Evolutionary conservation across 1,139 yeast genomes (phyloP), one percentile per base, ranked within the genome.

Genomic region (Yamadazyma friedrichii): DNA sequence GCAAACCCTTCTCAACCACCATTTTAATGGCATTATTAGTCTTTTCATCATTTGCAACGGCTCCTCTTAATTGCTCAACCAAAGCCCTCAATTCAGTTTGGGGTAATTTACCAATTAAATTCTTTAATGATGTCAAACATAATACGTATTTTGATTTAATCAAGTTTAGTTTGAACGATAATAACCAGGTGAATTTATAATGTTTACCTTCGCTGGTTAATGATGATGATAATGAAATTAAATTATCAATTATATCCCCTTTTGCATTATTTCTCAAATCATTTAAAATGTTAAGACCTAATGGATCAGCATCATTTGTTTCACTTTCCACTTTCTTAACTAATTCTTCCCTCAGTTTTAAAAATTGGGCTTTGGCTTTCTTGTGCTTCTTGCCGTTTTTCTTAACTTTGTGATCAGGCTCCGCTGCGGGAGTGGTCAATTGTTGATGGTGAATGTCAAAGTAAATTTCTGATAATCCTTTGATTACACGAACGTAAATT

Each of bases 401-500:
- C 48, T 53, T 62, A 39, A 47, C 47, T 38, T 56, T 58, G 25
- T 47, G 40, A 17, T 42, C 45, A 1, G 44, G 51, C 9, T 49
- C 55, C 9, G 11, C 35, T 2, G 39, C 49, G 11, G 42, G 44
- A 35, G 53, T 55, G 9, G 55, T 58, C 6, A 57, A 58, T 40
- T 57, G 63, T 11, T 59, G 59, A 4, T 59, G 58, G 31, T 64
- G 59, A 13, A 82, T 53, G 15, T 76, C 76, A 43, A 81, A 67
- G 54, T 84, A 80, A 38, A 88, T 65, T 13, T 71, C 64, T 20
- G 83, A 63, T 29, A 91, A 78, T 0, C 94, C 95, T 37, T 67
- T 64, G 45, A 85, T 73, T 0, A 88, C 88, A 44, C 95, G 75
- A 15, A 77, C 70, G 59, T 80, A 89, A 35, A 83, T 75, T 2